A percentile compares a stretch with the other conserved stretches of the same genome.
Conservation (phyloP, 1,284 basidiomycete species). For the Pterulicium gracile region DNA sequence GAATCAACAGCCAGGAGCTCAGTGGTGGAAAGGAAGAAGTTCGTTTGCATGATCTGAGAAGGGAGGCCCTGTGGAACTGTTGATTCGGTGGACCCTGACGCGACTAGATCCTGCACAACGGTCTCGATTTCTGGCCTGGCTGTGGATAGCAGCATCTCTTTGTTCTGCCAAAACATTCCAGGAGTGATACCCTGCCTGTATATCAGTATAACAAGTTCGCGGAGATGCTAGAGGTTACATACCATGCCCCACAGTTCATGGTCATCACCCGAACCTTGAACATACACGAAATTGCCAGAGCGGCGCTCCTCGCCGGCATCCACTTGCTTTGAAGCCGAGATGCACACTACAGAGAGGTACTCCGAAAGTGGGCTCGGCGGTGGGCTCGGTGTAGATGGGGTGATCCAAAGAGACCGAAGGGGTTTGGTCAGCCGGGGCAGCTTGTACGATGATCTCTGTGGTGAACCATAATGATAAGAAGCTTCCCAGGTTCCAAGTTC, state of each 20-base stretch:
- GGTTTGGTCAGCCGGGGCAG: slow-evolving; percentile 38
- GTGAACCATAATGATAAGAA: neutral
- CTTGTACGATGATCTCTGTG: slow-evolving; percentile 40
- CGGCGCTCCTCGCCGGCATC: slow-evolving; percentile 48
- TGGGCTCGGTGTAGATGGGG: slow-evolving; percentile 33
- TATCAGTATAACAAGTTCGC: slow-evolving; percentile 3
- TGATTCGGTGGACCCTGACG: slow-evolving; percentile 8
- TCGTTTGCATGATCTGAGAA: neutral
- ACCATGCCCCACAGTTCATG: slow-evolving; percentile 82
- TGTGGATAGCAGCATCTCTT: slow-evolving; percentile 33
- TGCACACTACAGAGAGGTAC: slow-evolving; percentile 63
- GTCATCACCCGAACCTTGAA: slow-evolving; percentile 86
- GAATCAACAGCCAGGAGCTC: slow-evolving; percentile 20
- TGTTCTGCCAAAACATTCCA: slow-evolving; percentile 58
- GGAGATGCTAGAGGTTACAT: slow-evolving; percentile 12
- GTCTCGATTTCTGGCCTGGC: slow-evolving; percentile 35
- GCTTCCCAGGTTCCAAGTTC: neutral
- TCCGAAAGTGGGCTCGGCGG: slow-evolving; percentile 23
- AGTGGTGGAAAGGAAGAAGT: slow-evolving; percentile 13
- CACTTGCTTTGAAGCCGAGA: slow-evolving; percentile 67
- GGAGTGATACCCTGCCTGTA: slow-evolving; percentile 57
- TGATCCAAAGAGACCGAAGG: slow-evolving; percentile 61
- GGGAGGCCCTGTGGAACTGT: slow-evolving; percentile 13
- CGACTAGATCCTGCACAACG: slow-evolving; percentile 36
- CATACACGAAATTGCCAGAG: slow-evolving; percentile 57